Base-by-base conservation (phyloP, 2,329 filamentous ascomycete species). In the Aureobasidium melanogenum region DNA sequence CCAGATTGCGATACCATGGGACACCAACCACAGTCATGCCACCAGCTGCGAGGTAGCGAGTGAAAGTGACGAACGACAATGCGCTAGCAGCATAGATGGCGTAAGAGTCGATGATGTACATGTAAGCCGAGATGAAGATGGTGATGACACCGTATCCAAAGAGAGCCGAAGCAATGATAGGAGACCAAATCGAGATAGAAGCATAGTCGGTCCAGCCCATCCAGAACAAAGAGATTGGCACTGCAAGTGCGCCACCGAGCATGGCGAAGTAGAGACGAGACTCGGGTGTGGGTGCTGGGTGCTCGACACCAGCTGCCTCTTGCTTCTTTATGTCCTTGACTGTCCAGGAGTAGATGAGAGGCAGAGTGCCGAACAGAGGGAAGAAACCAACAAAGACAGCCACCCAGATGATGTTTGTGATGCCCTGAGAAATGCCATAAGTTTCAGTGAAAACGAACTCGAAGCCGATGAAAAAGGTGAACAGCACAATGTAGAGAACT, bases 381-480 rank as follows among this genome's bases (percentile, higher is more conserved):
- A 72, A 75, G 1, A 63, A 44, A 8, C 78, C 78, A 1, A 77
- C 52, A 1, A 76, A 76, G 63, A 81, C 75, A 43, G 75, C 72
- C 17, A 77, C 67, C 66, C 78, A 82, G 50, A 74, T 72, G 24
- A 79, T 70, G 54, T 77, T 77, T 30, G 74, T 72, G 0, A 79
- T 68, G 1, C 78, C 76, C 6, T 74, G 72, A 0, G 66, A 65
- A 58, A 80, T 76, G 17, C 68, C 69, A 50, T 81, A 80, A 0
- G 71, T 74, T 3, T 69, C 55, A 15, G 72, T 71, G 61, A 81
- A 84, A 50, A 84, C 77, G 50, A 74, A 77, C 0, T 76, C 73
- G 68, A 79, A 82, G 1, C 81, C 80, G 2, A 79, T 75, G 5
- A 83, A 74, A 56, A 83, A 79, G 0, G 79, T 79, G 67, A 83